These are phyloP conservation scores for Daldinia decipiens DNA, from an alignment of 495 filamentous ascomycete species.

Conservation along the genomic window DNA sequence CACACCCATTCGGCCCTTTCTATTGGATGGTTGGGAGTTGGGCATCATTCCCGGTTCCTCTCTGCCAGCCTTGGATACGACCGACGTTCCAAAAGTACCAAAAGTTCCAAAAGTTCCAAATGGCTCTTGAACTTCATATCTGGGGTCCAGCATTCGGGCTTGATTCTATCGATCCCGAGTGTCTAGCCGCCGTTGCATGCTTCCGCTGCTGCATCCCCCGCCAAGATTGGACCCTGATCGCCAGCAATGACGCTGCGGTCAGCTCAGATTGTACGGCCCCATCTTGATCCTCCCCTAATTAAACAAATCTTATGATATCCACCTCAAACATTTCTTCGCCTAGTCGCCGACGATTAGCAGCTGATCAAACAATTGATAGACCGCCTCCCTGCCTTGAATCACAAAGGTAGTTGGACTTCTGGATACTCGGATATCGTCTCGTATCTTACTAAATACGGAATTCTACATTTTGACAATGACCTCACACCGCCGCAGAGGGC, in stretches of 20 bases:
- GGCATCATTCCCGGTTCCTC: neutral
- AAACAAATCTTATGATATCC: conserved; percentile 37
- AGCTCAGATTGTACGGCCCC: conserved; percentile 75
- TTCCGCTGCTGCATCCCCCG: conserved; percentile 66
- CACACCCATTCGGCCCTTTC: neutral
- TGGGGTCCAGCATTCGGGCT: conserved; percentile 91
- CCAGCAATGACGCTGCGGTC: conserved; percentile 76
- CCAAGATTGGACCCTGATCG: conserved; percentile 77
- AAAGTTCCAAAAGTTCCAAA: conserved; percentile 29
- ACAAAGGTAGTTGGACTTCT: conserved; percentile 70
- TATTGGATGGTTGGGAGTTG: neutral
- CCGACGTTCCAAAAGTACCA: neutral
- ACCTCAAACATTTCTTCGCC: conserved; percentile 25
- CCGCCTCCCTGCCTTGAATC: conserved; percentile 76
- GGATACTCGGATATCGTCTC: conserved; percentile 80
- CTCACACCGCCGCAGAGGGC: conserved; percentile 74
- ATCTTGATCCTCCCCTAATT: conserved; percentile 29
- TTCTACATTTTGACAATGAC: conserved; percentile 65
- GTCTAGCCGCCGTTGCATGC: conserved; percentile 79
- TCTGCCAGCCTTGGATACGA: neutral
- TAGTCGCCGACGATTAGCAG: conserved; percentile 14
- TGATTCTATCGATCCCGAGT: conserved; percentile 91
- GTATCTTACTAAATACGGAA: conserved; percentile 71
- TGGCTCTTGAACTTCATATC: conserved; percentile 83
- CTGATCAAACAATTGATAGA: conserved; percentile 58